phyloP scores from a whole-genome alignment of 352 stramenopile species.

The Pythium angustatum region DNA sequence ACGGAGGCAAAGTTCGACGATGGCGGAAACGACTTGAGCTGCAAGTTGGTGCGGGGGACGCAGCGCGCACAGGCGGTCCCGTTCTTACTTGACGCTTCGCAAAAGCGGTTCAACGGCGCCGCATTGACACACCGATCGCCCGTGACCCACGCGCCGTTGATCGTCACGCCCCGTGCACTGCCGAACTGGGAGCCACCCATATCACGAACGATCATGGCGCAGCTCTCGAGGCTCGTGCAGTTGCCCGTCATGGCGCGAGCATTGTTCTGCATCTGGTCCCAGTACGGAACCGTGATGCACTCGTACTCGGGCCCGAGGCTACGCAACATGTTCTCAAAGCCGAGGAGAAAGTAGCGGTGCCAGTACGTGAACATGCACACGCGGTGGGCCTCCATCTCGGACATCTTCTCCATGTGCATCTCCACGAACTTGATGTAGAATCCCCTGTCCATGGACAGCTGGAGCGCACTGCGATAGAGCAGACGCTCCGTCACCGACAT shows the following conservation, averaged over 20 bases:
- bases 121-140: conserved; percentile 34
- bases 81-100: conserved; percentile 33
- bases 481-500: conserved; percentile 18
- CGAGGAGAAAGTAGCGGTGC: conserved; percentile 63
- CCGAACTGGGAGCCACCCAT: conserved; percentile 34
- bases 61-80: conserved; percentile 40
- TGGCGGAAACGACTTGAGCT: conserved; percentile 32
- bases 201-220: conserved; percentile 37
- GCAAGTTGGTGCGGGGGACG: conserved; percentile 30
- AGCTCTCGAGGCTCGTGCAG: conserved; percentile 40
- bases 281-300: conserved; percentile 68
- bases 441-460: conserved; percentile 27
- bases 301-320: conserved; percentile 37
- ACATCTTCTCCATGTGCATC: conserved; percentile 50
- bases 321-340: conserved; percentile 76
- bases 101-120: conserved; percentile 47
- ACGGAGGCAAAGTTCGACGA: conserved; percentile 43
- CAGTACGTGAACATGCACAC: conserved; percentile 78
- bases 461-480: conserved; percentile 18
- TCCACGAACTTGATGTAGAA: conserved; percentile 51
- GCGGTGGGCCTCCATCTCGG: conserved; percentile 48
- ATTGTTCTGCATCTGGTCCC: conserved; percentile 46
- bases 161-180: conserved; percentile 26
- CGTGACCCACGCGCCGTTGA: conserved; percentile 29
- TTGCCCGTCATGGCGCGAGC: conserved; percentile 20